phyloP scores from a whole-genome alignment of 495 filamentous ascomycete species.

The Endocarpon pusillum region DNA sequence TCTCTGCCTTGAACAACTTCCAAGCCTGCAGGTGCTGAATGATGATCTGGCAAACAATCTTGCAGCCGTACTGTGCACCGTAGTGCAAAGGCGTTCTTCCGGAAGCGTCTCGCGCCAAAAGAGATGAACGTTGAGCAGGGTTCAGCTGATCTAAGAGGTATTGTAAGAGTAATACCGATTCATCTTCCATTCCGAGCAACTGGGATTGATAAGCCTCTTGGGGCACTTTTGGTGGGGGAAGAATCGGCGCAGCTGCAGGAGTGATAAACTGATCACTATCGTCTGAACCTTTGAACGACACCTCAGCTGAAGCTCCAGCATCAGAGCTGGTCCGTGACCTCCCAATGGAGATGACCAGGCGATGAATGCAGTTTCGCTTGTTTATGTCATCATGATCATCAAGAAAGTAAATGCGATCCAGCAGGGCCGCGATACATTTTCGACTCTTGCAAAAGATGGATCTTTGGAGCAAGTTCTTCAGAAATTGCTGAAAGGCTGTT shows the following conservation, averaged over 20 bases:
- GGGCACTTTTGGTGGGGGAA: slow-evolving; percentile 37
- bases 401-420: slow-evolving; percentile 48
- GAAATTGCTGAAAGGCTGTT: slow-evolving; percentile 36
- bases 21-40: slow-evolving; percentile 78
- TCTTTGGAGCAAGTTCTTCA: slow-evolving; percentile 69
- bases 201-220: slow-evolving; percentile 39
- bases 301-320: too few species aligned
- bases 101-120: slow-evolving; percentile 55
- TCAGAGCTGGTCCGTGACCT: slow-evolving; percentile 49
- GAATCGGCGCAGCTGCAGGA: slow-evolving; percentile 50
- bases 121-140: slow-evolving; percentile 47
- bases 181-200: slow-evolving; percentile 49
- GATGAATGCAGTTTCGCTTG: slow-evolving; percentile 80
- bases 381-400: slow-evolving; percentile 87
- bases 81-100: slow-evolving; percentile 87
- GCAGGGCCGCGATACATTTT: slow-evolving; percentile 47
- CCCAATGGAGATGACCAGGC: slow-evolving; percentile 78
- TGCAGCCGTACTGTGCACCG: slow-evolving; percentile 86
- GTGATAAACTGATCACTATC: slow-evolving; percentile 45
- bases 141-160: slow-evolving; percentile 55
- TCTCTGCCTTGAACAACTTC: slow-evolving; percentile 66
- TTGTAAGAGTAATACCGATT: slow-evolving; percentile 53
- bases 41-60: slow-evolving; percentile 69
- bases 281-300: too few species aligned
- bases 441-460: slow-evolving; percentile 57